Percentiles rank a stretch among this genome's conserved stretches.
phyloP scores from a whole-genome alignment of 768 basidiomycete genomes.

The Amanita exitialis region DNA sequence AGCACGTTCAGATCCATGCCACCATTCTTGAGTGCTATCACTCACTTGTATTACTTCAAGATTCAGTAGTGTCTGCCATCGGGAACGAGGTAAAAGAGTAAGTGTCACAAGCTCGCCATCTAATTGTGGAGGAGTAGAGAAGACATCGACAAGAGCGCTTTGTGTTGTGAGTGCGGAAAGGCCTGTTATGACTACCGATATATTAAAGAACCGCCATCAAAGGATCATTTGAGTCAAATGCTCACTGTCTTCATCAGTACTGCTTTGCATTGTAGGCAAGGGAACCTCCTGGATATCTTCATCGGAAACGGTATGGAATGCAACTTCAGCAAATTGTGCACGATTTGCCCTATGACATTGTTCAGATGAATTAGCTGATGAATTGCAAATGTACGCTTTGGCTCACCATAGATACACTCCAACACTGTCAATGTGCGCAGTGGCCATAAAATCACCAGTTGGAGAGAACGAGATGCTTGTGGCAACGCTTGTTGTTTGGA shows the following conservation, averaged over 20 bases:
- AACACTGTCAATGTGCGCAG: slow-evolving; percentile 88
- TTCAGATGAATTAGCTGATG: slow-evolving; percentile 1
- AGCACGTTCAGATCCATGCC: background rate
- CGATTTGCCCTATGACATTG: slow-evolving; percentile 74
- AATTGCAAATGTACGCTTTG: background rate
- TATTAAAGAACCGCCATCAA: background rate
- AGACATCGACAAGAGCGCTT: slow-evolving; percentile 56
- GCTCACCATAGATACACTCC: slow-evolving; percentile 89
- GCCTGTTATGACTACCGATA: slow-evolving; percentile 51
- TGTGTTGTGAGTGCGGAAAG: slow-evolving; percentile 54
- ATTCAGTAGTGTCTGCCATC: slow-evolving; percentile 97
- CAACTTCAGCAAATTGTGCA: slow-evolving; percentile 83
- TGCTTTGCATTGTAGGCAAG: slow-evolving; percentile 80
- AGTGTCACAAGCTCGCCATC: slow-evolving; percentile 89
- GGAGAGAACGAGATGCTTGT: slow-evolving; percentile 92
- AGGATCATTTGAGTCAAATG: background rate
- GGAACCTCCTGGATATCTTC: slow-evolving; percentile 58
- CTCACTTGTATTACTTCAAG: slow-evolving; percentile 86
- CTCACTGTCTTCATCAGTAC: slow-evolving; percentile 72
- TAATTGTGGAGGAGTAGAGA: slow-evolving; percentile 81
- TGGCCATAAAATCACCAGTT: slow-evolving; percentile 91
- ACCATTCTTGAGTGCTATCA: slow-evolving; percentile 2
- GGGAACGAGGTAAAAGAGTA: slow-evolving; percentile 81
- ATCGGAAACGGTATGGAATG: slow-evolving; percentile 72
- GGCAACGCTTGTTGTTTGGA: slow-evolving; percentile 79